A percentile compares a stretch with the other conserved stretches of the same genome.
Conservation (phyloP, 768 basidiomycete genomes). For the Tricholoma hemisulphureum region DNA sequence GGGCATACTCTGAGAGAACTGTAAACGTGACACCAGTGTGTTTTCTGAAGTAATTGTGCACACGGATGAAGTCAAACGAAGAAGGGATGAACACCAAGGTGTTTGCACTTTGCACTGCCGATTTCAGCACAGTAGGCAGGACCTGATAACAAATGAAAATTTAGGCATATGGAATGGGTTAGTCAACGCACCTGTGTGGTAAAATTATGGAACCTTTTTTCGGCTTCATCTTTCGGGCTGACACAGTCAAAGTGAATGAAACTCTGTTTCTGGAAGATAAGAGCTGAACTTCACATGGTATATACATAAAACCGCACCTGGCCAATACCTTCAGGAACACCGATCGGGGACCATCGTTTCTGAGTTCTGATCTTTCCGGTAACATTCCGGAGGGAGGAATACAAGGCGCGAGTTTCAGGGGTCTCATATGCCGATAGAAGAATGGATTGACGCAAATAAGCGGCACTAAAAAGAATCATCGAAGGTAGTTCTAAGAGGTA, state of each 20-base stretch:
- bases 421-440: conserved; percentile 86
- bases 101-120: conserved; percentile 89
- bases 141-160: conserved; percentile 45
- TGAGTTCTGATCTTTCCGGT: conserved; percentile 78
- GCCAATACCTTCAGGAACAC: conserved; percentile 79
- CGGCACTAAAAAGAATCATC: conserved; percentile 50
- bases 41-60: conserved; percentile 85
- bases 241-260: conserved; percentile 73
- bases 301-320: conserved; percentile 47
- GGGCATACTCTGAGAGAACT: conserved; percentile 83
- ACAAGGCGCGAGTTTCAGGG: conserved; percentile 81
- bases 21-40: conserved; percentile 67
- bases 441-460: conserved; percentile 87
- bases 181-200: conserved; percentile 63
- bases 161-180: neutral
- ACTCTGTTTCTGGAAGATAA: conserved; percentile 39
- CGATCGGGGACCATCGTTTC: conserved; percentile 66
- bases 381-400: conserved; percentile 73
- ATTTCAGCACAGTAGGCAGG: conserved; percentile 80
- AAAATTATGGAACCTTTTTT: conserved; percentile 85
- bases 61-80: conserved; percentile 93
- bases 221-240: conserved; percentile 74
- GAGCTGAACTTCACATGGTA: neutral
- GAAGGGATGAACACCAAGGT: conserved; percentile 90
- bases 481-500: neutral